These are phyloP conservation scores for Apiotrichum brassicae DNA, from an alignment of 1,284 basidiomycete genomes.

Conservation along the genomic window DNA sequence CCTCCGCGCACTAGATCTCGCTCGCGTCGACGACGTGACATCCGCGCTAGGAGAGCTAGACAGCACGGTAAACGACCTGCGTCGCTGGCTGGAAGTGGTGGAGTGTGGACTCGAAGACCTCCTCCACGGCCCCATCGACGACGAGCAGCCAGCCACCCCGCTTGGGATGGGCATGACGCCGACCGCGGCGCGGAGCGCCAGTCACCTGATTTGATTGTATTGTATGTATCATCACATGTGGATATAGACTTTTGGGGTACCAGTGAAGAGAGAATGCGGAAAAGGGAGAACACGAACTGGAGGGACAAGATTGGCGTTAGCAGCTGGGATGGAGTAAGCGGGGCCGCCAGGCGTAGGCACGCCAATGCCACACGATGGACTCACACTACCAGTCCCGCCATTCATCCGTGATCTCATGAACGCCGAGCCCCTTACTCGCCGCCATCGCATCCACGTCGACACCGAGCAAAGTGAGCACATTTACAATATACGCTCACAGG, in stretches of 20 bases:
- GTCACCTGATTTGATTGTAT: not conserved
- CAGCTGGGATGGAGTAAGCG: no score
- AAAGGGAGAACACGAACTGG: no score
- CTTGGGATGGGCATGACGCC: not conserved
- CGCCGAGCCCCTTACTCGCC: not conserved
- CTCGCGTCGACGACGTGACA: constrained; percentile 3
- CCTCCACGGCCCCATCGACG: constrained; percentile 40
- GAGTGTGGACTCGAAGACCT: constrained; percentile 64
- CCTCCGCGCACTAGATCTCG: constrained; percentile 12
- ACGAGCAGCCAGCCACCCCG: not conserved
- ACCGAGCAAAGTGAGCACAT: not conserved
- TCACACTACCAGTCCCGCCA: not conserved
- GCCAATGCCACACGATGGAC: no score
- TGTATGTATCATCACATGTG: not conserved
- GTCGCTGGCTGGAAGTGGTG: constrained; percentile 70
- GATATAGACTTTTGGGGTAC: no score
- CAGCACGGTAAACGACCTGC: constrained; percentile 69
- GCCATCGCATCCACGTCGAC: not conserved
- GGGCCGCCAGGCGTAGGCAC: no score
- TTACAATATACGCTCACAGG: not conserved
- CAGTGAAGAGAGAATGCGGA: no score
- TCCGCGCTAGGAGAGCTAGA: constrained; percentile 60
- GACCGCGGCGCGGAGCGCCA: not conserved
- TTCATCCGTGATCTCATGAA: not conserved
- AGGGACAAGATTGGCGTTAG: no score